Evolutionary conservation across 805 yeast genomes (phyloP).

Genomic region (Myxozyma kluyveri): DNA sequence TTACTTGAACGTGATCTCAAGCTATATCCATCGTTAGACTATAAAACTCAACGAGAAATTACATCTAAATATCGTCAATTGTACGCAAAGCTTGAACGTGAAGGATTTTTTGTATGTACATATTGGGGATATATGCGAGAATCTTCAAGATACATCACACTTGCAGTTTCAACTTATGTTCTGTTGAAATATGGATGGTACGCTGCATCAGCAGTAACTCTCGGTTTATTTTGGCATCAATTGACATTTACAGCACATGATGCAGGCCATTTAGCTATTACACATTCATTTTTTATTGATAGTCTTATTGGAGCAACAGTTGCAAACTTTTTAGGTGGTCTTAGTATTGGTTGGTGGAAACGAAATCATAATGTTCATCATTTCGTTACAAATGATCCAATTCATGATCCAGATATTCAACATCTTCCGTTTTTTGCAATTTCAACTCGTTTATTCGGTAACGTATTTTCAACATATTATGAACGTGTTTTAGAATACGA

Average conservation of each 20-base stretch:
- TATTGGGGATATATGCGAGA: slow-evolving; percentile 75
- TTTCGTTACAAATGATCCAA: slow-evolving; percentile 85
- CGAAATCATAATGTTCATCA: slow-evolving; percentile 93
- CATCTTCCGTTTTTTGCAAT: slow-evolving; percentile 91
- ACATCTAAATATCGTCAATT: slow-evolving; percentile 58
- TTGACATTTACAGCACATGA: slow-evolving; percentile 85
- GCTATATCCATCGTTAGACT: slow-evolving; percentile 63
- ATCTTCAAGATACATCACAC: slow-evolving; percentile 53
- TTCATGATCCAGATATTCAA: slow-evolving; percentile 92
- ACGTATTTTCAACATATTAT: slow-evolving; percentile 77
- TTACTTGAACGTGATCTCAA: slow-evolving; percentile 56
- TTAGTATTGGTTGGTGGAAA: slow-evolving; percentile 94
- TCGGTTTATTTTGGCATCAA: slow-evolving; percentile 88
- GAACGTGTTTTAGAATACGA: slow-evolving; percentile 68
- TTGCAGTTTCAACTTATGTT: slow-evolving; percentile 51
- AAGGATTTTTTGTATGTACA: slow-evolving; percentile 68
- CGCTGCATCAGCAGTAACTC: slow-evolving; percentile 55
- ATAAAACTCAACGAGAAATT: slow-evolving; percentile 58
- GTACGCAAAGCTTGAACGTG: slow-evolving; percentile 52
- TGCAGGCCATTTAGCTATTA: slow-evolving; percentile 81
- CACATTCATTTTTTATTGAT: slow-evolving; percentile 76
- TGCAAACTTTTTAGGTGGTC: slow-evolving; percentile 82
- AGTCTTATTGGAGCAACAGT: slow-evolving; percentile 68
- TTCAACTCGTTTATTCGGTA: slow-evolving; percentile 62
- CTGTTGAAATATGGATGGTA: slow-evolving; percentile 50